A percentile compares a stretch with the other conserved stretches of the same genome.
Evolutionary conservation across 192 early-diverging fungal genomes (phyloP).

Genomic region (Rhizophagus sp.): DNA sequence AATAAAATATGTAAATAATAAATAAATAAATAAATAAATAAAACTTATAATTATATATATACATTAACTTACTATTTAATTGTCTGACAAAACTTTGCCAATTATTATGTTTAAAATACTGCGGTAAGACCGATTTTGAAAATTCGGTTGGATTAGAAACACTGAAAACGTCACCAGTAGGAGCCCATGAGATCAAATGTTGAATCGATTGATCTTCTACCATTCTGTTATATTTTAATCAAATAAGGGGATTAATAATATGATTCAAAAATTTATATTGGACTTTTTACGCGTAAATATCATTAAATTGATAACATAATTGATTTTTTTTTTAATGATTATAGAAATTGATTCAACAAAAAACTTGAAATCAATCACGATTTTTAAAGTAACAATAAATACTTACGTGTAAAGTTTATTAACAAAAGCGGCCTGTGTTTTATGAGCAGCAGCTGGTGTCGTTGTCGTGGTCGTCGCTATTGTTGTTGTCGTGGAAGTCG

Average conservation of each 20-base stretch:
- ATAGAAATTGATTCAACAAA: too few species aligned
- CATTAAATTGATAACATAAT: too few species aligned
- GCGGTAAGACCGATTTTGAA: slow-evolving; percentile 73
- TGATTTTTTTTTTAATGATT: too few species aligned
- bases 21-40: neutral
- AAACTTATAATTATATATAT: neutral
- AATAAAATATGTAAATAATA: neutral
- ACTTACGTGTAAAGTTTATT: slow-evolving; percentile 53
- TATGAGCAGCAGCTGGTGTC: slow-evolving; percentile 17
- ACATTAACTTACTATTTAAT: slow-evolving; percentile 66
- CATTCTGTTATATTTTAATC: slow-evolving; percentile 51
- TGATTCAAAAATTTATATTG: neutral
- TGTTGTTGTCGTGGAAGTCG: neutral
- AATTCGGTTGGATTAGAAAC: slow-evolving; percentile 86
- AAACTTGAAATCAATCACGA: too few species aligned
- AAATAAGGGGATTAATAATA: neutral
- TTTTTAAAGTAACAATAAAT: neutral
- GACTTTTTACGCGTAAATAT: neutral
- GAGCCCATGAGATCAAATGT: slow-evolving; percentile 76
- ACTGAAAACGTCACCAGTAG: slow-evolving; percentile 81
- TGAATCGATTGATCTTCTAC: slow-evolving; percentile 67
- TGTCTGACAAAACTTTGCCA: slow-evolving; percentile 90
- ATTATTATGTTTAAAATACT: slow-evolving; percentile 92
- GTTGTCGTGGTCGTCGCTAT: neutral
- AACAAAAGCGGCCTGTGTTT: slow-evolving; percentile 52